Base-by-base conservation (phyloP, 306 rosid species). In the Cucumis melo region DNA sequence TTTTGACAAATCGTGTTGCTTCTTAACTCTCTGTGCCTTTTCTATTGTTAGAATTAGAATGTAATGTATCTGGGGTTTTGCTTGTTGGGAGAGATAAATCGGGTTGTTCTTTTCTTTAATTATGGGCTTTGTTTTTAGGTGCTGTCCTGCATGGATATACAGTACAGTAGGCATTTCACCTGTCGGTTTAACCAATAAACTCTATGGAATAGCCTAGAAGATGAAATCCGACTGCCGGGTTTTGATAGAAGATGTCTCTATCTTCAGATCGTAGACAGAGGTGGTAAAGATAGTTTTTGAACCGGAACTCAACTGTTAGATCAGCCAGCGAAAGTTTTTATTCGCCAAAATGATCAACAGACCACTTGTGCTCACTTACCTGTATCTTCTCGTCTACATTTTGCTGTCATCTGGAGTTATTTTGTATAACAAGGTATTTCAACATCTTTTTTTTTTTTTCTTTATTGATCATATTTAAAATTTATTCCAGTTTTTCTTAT, bases 401-500 rank as follows among this genome's bases (percentile, higher is more conserved):
- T 80, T 91, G 75, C 96, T 93, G 78, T 93, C 98, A 17, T 90
- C 96, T 55, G 97, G 94, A 53, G 98, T 93, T 82, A 93, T 94
- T 58, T 82, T 91, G 85, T 94, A 89, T 85, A 91, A 94, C 88
- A 94, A 94, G 97, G 99, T 93, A 73, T n/a, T 27, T 63, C 34
- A 5, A 74, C 21, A 53, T 3, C 48, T 9, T 24, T 65, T 44
- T 77, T 24, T 65, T 44, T 77, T 46, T 3, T 5, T 51, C 60
- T 27, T 50, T 42, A 68, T 10, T 23, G 54, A 29, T 75, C 15
- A 36, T 14, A 38, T 65, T 27, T 53, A 19, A 36, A 73, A 4
- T 76, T 59, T 39, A 8, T 17, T 76, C 56, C 6, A 29, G 50
- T 58, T 34, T 36, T 6, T 38, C 3, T 20, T 20, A 32, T 36